These are phyloP conservation scores for Musa itinerans DNA, from an alignment of 176 grass and related monocot genomes.

Conservation along the genomic window DNA sequence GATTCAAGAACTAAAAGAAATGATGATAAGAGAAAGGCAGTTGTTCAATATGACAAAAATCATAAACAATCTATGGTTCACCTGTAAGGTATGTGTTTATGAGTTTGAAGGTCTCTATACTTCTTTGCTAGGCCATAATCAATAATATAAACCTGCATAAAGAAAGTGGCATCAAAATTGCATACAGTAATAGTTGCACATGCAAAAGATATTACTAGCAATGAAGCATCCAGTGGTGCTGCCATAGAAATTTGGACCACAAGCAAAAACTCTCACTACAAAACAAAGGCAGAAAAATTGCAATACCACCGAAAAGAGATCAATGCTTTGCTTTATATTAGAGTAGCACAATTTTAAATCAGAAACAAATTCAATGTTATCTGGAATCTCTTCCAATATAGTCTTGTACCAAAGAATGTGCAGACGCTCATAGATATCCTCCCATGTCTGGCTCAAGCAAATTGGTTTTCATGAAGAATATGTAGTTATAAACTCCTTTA, in stretches of 20 bases:
- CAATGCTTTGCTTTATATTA: background rate
- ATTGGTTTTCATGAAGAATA: no score
- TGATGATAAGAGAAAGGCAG: background rate
- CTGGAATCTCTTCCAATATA: background rate
- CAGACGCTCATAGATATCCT: background rate
- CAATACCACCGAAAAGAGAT: background rate
- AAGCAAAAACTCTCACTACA: background rate
- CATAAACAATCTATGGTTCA: conserved; percentile 27
- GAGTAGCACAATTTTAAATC: background rate
- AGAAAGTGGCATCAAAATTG: background rate
- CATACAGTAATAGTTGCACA: background rate
- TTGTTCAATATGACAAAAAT: background rate
- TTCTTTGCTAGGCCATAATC: conserved; percentile 96
- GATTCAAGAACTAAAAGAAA: no score
- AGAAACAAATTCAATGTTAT: background rate
- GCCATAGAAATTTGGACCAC: background rate
- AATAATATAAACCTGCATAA: conserved; percentile 75
- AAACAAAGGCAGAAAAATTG: conserved; percentile 3
- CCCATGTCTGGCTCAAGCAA: background rate
- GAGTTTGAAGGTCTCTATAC: conserved; percentile 88
- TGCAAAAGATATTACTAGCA: background rate
- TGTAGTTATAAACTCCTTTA: no score
- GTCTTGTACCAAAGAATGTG: background rate
- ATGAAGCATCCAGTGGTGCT: background rate
- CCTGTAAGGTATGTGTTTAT: conserved; percentile 94